Evolutionary conservation across 257 asterid species (phyloP), one percentile per base, ranked within the genome.

Genomic region (Haberlea rhodopensis): DNA sequence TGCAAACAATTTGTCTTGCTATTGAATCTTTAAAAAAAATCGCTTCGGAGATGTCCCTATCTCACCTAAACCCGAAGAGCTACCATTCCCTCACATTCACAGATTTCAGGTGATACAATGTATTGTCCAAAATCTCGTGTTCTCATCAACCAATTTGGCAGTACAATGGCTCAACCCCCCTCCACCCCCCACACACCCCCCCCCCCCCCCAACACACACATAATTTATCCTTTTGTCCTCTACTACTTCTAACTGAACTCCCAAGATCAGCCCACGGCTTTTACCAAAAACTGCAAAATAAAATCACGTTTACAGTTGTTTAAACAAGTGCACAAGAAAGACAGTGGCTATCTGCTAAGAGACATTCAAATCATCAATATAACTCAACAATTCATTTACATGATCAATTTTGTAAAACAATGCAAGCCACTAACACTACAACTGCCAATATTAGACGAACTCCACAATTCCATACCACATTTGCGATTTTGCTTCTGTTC

Each of bases 381-480:
- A 15, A 5, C 5, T 27, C 6, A 4, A 37, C 19, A 43, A 46
- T 48, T 37, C 31, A 43, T n/a, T 24, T 64, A 22, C 6, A 10
- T 8, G 21, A 34, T 21, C 8, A 58, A 58, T 59, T 32, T 10
- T 27, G 20, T 31, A 8, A 59, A 59, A 31, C 18, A 8, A 18
- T 29, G 3, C 34, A 27, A 32, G 9, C 18, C 57, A 26, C 29
- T 26, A 26, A 26, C 59, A n/a, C 32, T 6, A 19, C 19, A 31
- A 46, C 66, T 37, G n/a, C 32, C 24, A 58, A 19, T 19, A 54
- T 6, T 7, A 63, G 27, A 49, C 43, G 40, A 62, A 53, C 43
- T 22, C 49, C 19, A 27, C 28, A 37, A 25, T 22, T 26, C 18
- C 3, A 53, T 19, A 34, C 16, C 63, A 34, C 40, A 25, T 31